phyloP scores from a whole-genome alignment of 176 grass and related monocot species.

The Eleusine coracana region DNA sequence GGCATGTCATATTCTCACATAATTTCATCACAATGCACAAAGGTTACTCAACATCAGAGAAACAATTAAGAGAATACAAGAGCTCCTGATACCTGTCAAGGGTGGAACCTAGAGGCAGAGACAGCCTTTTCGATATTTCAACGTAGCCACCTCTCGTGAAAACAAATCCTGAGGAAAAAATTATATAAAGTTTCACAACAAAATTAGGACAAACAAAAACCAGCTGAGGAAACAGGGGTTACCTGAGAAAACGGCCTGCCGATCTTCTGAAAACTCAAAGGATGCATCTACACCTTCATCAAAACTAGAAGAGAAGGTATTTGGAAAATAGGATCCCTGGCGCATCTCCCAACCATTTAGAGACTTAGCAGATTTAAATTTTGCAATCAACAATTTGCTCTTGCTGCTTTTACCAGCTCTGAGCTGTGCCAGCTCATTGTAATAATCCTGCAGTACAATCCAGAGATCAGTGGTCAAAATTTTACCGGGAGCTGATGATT shows the following conservation, averaged over 20 bases:
- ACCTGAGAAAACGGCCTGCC: conserved; percentile 80
- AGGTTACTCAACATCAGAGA: conserved; percentile 18
- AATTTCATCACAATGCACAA: conserved; percentile 28
- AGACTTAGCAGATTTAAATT: conserved; percentile 83
- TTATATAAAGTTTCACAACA: conserved; percentile 27
- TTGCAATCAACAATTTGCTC: conserved; percentile 90
- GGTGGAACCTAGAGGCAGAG: conserved; percentile 94
- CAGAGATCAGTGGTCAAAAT: background rate
- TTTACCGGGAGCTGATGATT: background rate
- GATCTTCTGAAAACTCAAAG: conserved; percentile 73
- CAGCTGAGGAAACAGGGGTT: conserved; percentile 4
- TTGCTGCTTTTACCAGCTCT: conserved; percentile 99
- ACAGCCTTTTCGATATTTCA: conserved; percentile 84
- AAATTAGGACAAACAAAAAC: conserved; percentile 31
- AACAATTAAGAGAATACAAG: conserved; percentile 37
- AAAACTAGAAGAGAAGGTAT: conserved; percentile 64
- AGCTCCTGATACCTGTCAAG: conserved; percentile 74
- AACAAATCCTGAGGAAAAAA: conserved; percentile 77
- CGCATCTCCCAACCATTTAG: conserved; percentile 81
- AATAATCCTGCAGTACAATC: conserved; percentile 73
- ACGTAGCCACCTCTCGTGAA: conserved; percentile 92
- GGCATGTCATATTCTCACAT: conserved; percentile 1
- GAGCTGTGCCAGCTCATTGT: conserved; percentile 88
- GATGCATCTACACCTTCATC: conserved; percentile 86
- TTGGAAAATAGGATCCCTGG: conserved; percentile 74